Conservation (phyloP, 179 eudicot genomes). For the Gypsophila paniculata region DNA sequence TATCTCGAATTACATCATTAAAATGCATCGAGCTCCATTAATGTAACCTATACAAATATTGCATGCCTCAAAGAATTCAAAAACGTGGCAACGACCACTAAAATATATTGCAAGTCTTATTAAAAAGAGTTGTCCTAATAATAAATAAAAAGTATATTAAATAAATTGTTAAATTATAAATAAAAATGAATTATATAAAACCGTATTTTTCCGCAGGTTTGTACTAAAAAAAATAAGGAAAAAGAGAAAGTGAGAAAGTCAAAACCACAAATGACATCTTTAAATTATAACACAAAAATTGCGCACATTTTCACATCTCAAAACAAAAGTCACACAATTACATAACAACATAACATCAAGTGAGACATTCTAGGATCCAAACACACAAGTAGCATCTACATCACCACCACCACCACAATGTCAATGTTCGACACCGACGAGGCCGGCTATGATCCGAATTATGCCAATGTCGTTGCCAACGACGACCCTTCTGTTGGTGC, state of each 20-base stretch:
- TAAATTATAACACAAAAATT: not conserved
- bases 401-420: not conserved
- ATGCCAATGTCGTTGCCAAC: not conserved
- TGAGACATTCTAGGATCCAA: constrained; percentile 7
- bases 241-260: constrained; percentile 12
- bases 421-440: constrained; percentile 22
- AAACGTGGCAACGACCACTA: no score
- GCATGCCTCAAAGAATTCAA: no score
- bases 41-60: no score
- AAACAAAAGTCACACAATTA: not conserved
- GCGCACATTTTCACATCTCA: not conserved
- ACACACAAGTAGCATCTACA: not conserved
- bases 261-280: constrained; percentile 9
- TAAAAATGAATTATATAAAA: no score
- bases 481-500: not conserved
- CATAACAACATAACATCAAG: not conserved
- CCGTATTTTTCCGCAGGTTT: no score
- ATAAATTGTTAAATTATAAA: no score
- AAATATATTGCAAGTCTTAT: no score
- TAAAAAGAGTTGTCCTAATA: no score
- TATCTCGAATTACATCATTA: no score
- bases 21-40: no score
- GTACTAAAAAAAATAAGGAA: no score
- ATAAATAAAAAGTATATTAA: no score
- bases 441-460: constrained; percentile 11